Evolutionary conservation across 257 asterid genomes (phyloP).

Genomic region (Voacanga thouarsii): DNA sequence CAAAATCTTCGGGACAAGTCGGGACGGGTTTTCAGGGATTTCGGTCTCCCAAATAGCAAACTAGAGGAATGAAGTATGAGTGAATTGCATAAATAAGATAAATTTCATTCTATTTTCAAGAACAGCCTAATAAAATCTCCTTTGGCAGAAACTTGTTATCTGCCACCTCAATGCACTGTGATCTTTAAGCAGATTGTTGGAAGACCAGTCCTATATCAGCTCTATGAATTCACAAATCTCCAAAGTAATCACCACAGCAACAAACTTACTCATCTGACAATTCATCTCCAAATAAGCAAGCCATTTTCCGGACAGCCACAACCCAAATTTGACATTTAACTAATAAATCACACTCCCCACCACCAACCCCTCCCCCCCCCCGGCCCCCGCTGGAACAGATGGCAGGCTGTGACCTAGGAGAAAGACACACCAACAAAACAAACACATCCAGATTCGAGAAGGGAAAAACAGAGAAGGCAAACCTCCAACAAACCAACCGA

Average conservation of each 20-base stretch:
- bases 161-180: background rate
- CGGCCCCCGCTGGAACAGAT: background rate
- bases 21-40: no score
- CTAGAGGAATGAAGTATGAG: background rate
- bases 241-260: background rate
- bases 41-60: constrained; percentile 1
- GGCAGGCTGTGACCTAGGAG: background rate
- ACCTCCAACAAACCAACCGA: no score
- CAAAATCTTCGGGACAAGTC: no score
- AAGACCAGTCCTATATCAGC: background rate
- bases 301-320: background rate
- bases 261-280: background rate
- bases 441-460: no score
- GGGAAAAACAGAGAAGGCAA: no score
- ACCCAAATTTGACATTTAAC: background rate
- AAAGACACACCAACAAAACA: background rate
- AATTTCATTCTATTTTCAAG: background rate
- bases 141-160: background rate
- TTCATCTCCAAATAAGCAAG: background rate
- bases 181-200: background rate
- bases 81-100: background rate
- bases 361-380: background rate
- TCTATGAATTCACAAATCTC: background rate
- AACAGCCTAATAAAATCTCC: background rate
- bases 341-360: background rate